A percentile compares a stretch with the other conserved stretches of the same genome.
These are phyloP conservation scores for Lachnellula hyalina DNA, from an alignment of 2,329 filamentous ascomycete species.

Conservation along the genomic window DNA sequence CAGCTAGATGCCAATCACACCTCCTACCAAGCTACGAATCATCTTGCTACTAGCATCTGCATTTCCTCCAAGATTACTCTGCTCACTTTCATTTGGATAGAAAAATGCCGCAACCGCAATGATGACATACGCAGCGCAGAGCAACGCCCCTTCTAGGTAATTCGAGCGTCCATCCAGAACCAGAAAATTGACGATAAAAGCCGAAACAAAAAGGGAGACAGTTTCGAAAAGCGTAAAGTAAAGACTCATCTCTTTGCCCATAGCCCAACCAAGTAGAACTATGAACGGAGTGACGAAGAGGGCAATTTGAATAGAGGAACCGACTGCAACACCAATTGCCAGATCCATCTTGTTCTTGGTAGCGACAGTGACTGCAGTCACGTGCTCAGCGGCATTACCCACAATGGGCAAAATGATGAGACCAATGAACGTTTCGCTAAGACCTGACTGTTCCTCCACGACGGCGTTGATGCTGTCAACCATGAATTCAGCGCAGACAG, in stretches of 20 bases:
- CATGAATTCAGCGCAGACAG: slow-evolving; percentile 65
- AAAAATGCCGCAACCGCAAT: slow-evolving; percentile 63
- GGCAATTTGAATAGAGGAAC: slow-evolving; percentile 66
- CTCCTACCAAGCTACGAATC: slow-evolving; percentile 15
- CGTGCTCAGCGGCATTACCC: slow-evolving; percentile 68
- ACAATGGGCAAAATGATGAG: slow-evolving; percentile 69
- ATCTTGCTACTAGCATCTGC: slow-evolving; percentile 21
- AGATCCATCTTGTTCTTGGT: slow-evolving; percentile 74
- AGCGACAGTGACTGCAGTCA: slow-evolving; percentile 65
- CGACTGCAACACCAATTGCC: slow-evolving; percentile 66
- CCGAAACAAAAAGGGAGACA: slow-evolving; percentile 75
- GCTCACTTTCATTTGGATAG: slow-evolving; percentile 50
- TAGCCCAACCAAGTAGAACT: slow-evolving; percentile 66
- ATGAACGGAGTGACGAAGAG: slow-evolving; percentile 66
- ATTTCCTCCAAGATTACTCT: slow-evolving; percentile 36
- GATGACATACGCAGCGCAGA: slow-evolving; percentile 63
- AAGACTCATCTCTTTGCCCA: slow-evolving; percentile 65
- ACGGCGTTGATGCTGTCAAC: slow-evolving; percentile 63
- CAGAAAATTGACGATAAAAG: slow-evolving; percentile 83
- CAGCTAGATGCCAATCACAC: neutral
- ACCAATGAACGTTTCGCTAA: slow-evolving; percentile 65
- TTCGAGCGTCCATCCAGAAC: slow-evolving; percentile 82
- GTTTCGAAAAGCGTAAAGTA: slow-evolving; percentile 90
- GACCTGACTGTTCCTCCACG: slow-evolving; percentile 43
- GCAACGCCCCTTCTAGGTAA: slow-evolving; percentile 72